Conservation (phyloP, 2,329 filamentous ascomycete species). For the Gnomoniopsis smithogilvyi region DNA sequence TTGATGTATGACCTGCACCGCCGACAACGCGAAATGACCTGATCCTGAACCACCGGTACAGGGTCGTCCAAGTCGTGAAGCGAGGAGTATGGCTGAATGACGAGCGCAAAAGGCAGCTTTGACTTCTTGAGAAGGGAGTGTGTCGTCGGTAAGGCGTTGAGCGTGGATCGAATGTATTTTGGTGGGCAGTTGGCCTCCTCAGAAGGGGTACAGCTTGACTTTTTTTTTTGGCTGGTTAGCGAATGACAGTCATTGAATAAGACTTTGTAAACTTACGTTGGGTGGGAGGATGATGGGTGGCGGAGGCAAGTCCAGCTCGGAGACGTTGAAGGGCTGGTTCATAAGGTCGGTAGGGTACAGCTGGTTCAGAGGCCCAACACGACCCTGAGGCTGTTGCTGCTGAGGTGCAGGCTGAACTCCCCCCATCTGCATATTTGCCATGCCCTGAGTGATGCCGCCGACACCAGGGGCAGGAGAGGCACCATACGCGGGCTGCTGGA, state of each 20-base stretch:
- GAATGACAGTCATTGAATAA: background rate
- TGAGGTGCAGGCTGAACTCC: slow-evolving; percentile 51
- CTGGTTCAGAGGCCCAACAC: slow-evolving; percentile 68
- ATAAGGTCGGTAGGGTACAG: slow-evolving; percentile 89
- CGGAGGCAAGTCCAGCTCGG: slow-evolving; percentile 86
- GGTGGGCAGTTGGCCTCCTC: slow-evolving; percentile 86
- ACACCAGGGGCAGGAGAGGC: slow-evolving; percentile 39
- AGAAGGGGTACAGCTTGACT: slow-evolving; percentile 90
- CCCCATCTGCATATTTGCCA: slow-evolving; percentile 82
- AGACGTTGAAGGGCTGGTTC: slow-evolving; percentile 89
- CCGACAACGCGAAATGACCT: slow-evolving; percentile 94
- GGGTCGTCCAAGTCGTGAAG: slow-evolving; percentile 91
- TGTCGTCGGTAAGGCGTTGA: slow-evolving; percentile 91
- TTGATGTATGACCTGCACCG: slow-evolving; percentile 98
- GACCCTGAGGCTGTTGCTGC: slow-evolving; percentile 44
- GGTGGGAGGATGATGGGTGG: slow-evolving; percentile 87
- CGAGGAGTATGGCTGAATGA: slow-evolving; percentile 92
- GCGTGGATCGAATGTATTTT: slow-evolving; percentile 91
- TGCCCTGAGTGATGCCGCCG: slow-evolving; percentile 75
- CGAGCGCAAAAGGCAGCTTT: slow-evolving; percentile 88
- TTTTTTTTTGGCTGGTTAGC: slow-evolving; percentile 43
- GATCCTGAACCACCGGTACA: slow-evolving; percentile 89
- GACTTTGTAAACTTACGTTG: slow-evolving; percentile 63
- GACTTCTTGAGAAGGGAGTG: slow-evolving; percentile 95
- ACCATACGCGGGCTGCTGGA: slow-evolving; percentile 50